Conservation (phyloP, 768 basidiomycete genomes). For the Hemileccinum rubropunctum region DNA sequence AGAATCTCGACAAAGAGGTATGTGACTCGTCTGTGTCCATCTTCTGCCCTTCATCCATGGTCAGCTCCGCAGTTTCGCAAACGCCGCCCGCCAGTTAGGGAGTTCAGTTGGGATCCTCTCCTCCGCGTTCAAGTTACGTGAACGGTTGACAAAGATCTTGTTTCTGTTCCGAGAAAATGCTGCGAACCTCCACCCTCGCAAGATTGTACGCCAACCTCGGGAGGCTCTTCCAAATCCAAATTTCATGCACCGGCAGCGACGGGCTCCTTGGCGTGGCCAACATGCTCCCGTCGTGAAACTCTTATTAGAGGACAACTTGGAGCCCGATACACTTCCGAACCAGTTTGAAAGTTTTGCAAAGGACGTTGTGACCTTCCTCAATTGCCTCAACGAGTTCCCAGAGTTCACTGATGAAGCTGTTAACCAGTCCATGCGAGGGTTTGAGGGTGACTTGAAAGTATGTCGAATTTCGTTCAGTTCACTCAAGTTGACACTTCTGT, state of each 20-base stretch:
- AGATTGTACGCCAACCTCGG: conserved; percentile 38
- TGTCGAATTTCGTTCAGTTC: conserved; percentile 6
- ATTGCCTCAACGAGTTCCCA: conserved; percentile 54
- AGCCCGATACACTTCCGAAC: conserved; percentile 46
- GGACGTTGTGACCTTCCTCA: conserved; percentile 51
- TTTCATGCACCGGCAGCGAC: conserved; percentile 32
- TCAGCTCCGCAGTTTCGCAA: conserved; percentile 52
- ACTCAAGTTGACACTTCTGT: conserved; percentile 8
- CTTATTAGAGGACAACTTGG: conserved; percentile 39
- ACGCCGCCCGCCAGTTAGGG: conserved; percentile 53
- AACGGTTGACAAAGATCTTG: conserved; percentile 48
- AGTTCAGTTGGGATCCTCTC: conserved; percentile 56
- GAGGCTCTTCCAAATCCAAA: conserved; percentile 39
- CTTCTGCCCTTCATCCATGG: conserved; percentile 10
- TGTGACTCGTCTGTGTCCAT: conserved; percentile 2
- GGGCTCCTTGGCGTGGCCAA: conserved; percentile 31
- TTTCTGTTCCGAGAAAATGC: conserved; percentile 55
- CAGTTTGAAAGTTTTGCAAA: conserved; percentile 46
- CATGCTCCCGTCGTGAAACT: conserved; percentile 38
- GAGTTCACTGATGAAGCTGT: conserved; percentile 54
- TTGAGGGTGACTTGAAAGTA: conserved; percentile 52
- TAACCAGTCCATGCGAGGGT: conserved; percentile 46
- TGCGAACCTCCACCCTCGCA: conserved; percentile 54
- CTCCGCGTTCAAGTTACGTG: conserved; percentile 49
- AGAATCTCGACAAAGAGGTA: conserved; percentile 48